phyloP scores from a whole-genome alignment of 139 green algal species.

The Picochlorum sp. region DNA sequence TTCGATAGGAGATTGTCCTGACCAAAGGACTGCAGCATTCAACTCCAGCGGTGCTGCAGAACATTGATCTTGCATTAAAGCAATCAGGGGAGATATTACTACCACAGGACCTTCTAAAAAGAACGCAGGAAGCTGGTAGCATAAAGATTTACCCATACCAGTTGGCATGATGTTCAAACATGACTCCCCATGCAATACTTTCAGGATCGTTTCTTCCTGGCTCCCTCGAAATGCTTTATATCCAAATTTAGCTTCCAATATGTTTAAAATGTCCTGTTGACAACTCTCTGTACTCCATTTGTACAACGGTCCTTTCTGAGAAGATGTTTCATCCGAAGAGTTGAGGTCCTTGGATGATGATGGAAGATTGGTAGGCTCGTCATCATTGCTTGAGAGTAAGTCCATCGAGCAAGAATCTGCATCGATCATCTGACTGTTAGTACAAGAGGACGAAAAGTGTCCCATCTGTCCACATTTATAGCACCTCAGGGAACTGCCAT shows the following conservation, averaged over 20 bases:
- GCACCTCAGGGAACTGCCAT: conserved; percentile 15
- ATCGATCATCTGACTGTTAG: conserved; percentile 21
- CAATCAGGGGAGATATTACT: conserved; percentile 84
- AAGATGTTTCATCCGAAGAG: no score
- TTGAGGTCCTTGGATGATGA: no score
- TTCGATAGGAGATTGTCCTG: conserved; percentile 35
- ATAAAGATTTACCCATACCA: conserved; percentile 81
- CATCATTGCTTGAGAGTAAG: background rate
- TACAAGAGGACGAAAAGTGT: conserved; percentile 27
- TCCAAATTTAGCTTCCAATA: conserved; percentile 46
- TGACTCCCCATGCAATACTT: conserved; percentile 54
- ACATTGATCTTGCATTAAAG: conserved; percentile 88
- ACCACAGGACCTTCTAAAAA: conserved; percentile 66
- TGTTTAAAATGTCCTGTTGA: conserved; percentile 26
- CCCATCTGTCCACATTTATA: conserved; percentile 44
- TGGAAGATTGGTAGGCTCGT: no score
- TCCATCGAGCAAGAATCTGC: background rate
- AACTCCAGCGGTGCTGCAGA: conserved; percentile 54
- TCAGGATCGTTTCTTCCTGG: conserved; percentile 65
- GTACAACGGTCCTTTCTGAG: no score
- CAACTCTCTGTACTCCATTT: conserved; percentile 20
- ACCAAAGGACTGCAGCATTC: conserved; percentile 65
- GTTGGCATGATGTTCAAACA: conserved; percentile 84
- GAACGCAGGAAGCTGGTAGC: conserved; percentile 83
- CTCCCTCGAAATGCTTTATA: conserved; percentile 57